These are phyloP conservation scores for Aquilaria yunnanensis DNA, from an alignment of 345 rosid genomes.

Conservation along the genomic window DNA sequence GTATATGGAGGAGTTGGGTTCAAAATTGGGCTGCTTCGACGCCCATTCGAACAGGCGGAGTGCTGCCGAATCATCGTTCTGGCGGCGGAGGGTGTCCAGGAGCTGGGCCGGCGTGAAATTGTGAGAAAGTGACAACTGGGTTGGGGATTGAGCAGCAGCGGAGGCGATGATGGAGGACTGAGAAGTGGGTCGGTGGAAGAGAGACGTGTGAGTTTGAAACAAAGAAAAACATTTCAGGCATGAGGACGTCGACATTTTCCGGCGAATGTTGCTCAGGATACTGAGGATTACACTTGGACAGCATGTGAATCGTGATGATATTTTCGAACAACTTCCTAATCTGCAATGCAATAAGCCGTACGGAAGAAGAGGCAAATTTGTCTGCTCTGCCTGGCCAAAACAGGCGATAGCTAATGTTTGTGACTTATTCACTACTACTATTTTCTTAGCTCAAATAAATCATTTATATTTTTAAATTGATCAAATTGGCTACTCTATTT, in stretches of 20 bases:
- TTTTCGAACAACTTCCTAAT: too few species aligned
- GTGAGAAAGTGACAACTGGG: conserved; percentile 33
- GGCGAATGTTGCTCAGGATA: too few species aligned
- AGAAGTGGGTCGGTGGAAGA: conserved; percentile 23
- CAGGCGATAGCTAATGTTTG: too few species aligned
- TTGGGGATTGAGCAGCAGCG: conserved; percentile 26
- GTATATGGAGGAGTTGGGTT: conserved; percentile 44
- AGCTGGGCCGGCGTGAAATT: conserved; percentile 64
- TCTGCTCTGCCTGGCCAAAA: too few species aligned
- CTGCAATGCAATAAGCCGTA: too few species aligned
- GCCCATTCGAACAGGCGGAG: conserved; percentile 64
- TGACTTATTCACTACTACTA: too few species aligned
- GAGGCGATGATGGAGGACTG: conserved; percentile 23
- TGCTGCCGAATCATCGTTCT: conserved; percentile 58
- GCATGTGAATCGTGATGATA: too few species aligned
- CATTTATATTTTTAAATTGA: too few species aligned
- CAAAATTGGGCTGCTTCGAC: conserved; percentile 70
- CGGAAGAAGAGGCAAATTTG: too few species aligned
- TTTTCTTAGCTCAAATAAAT: too few species aligned
- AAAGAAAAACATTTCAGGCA: conserved; percentile 52
- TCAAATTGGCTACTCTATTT: too few species aligned
- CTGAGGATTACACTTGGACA: too few species aligned
- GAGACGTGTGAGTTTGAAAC: conserved; percentile 27
- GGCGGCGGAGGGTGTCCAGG: conserved; percentile 69
- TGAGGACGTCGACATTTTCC: conserved; percentile 45